Evolutionary conservation across 352 stramenopile species (phyloP).

Genomic region (Blastocystis sp.): DNA sequence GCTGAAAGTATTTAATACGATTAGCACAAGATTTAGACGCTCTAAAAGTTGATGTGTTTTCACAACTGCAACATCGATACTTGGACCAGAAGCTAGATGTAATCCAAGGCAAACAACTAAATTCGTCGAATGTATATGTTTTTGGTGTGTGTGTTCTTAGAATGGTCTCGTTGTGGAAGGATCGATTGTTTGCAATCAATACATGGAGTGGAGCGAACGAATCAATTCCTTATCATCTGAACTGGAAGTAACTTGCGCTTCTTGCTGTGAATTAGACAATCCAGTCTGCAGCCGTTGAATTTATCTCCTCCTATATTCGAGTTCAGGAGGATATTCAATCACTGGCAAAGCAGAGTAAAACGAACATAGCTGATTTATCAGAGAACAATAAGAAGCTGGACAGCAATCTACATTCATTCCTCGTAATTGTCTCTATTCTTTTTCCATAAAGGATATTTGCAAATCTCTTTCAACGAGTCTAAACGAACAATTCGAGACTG

Average conservation of each 20-base stretch:
- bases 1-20: neutral
- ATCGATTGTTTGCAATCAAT: conserved; percentile 11
- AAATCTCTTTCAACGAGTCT: neutral
- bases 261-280: neutral
- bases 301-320: neutral
- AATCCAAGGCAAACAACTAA: neutral
- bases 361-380: neutral
- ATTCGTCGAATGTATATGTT: neutral
- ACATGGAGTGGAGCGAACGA: neutral
- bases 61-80: neutral
- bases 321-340: neutral
- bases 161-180: conserved; percentile 24
- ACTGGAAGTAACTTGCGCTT: neutral
- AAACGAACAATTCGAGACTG: neutral
- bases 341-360: neutral
- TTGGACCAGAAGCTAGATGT: conserved; percentile 13
- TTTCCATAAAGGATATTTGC: neutral
- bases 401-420: neutral
- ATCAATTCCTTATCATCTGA: neutral
- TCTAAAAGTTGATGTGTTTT: neutral
- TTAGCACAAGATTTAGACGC: neutral
- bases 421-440: neutral
- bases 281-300: neutral
- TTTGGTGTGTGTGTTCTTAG: neutral
- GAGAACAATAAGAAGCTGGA: neutral